Base-by-base conservation (phyloP, 2,329 filamentous ascomycete genomes). In the Penicillium brevicompactum region DNA sequence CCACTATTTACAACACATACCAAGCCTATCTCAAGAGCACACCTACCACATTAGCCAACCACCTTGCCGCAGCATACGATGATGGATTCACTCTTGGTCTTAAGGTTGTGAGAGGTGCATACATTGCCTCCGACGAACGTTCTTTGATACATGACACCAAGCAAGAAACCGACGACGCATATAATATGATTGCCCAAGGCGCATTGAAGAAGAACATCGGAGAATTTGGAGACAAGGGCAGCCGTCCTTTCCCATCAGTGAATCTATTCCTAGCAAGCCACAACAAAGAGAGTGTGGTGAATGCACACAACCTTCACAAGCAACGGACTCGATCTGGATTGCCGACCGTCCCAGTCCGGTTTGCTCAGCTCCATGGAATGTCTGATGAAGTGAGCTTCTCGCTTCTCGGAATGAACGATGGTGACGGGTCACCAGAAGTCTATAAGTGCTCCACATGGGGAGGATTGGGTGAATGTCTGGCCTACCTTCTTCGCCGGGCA, bases 231-330 rank as follows among this genome's bases (percentile, higher is more conserved):
- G 53, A 46, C 2, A 49, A 48, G 16, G 34, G 44, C 4, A 45
- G 42, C 24, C 55, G 47, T 7, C 21, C 56, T 2, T 88, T 87
- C 67, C 87, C 87, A 0, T 71, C 71, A 1, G 80, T 87, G 8
- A 76, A 82, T 58, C 74, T 96, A 22, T 85, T 96, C 22, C 80
- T 96, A 14, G 92, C 92, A 6, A 89, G 89, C 1, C 92, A 97
- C 76, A 97, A 96, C 69, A 83, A 84, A 46, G 82, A 83, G 40
- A 90, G 89, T 4, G 87, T 96, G 8, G 63, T 75, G 32, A 76
- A 76, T 34, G 83, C 83, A 1, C 78, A 80, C 53, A 65, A 71
- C 6, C 73, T 84, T 9, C 80, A 82, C 49, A 75, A 78, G 43
- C 61, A 74, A 18, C 81, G 84, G 47, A 62, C 73, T 27, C 61